Percentiles rank a stretch among this genome's conserved stretches.
Evolutionary conservation across 208 protist species (phyloP).

Genomic region (Vickermania spadyakhi): DNA sequence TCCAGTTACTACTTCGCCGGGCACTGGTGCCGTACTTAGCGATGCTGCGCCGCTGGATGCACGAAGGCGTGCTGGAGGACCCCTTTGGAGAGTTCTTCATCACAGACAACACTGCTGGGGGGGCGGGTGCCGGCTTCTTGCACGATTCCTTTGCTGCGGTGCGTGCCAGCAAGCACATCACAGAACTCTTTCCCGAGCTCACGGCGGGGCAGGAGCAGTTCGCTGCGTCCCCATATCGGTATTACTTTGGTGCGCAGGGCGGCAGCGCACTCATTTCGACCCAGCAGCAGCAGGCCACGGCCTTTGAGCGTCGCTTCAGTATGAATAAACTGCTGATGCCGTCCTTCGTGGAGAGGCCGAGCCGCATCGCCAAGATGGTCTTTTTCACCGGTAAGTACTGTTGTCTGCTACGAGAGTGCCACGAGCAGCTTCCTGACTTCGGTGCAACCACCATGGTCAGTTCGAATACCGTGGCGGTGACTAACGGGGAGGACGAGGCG

Average conservation of each 20-base stretch:
- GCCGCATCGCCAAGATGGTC: constrained; percentile 68
- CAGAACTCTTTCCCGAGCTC: constrained; percentile 3
- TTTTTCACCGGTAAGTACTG: constrained; percentile 85
- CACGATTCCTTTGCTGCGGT: neutral
- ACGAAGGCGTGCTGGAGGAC: constrained; percentile 71
- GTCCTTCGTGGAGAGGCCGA: constrained; percentile 41
- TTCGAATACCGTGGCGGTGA: constrained; percentile 8
- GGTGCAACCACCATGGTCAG: constrained; percentile 2
- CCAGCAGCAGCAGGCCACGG: constrained; percentile 17
- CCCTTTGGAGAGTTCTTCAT: constrained; percentile 85
- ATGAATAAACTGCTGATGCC: constrained; percentile 80
- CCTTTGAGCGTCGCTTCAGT: constrained; percentile 75
- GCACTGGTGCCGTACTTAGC: constrained; percentile 70
- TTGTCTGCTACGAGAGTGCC: constrained; percentile 79
- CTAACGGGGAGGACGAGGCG: neutral
- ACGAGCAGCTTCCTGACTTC: constrained; percentile 43
- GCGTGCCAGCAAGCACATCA: neutral
- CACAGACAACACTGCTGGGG: constrained; percentile 21
- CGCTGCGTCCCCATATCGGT: neutral
- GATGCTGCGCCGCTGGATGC: constrained; percentile 78
- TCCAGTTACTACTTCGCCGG: constrained; percentile 58
- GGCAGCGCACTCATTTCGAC: constrained; percentile 15
- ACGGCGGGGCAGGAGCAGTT: neutral
- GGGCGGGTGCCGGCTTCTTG: neutral
- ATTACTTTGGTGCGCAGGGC: neutral